Evolutionary conservation across 129 eudicot genomes (phyloP), one percentile per base, ranked within the genome.

Genomic region (Sambucus nigra): DNA sequence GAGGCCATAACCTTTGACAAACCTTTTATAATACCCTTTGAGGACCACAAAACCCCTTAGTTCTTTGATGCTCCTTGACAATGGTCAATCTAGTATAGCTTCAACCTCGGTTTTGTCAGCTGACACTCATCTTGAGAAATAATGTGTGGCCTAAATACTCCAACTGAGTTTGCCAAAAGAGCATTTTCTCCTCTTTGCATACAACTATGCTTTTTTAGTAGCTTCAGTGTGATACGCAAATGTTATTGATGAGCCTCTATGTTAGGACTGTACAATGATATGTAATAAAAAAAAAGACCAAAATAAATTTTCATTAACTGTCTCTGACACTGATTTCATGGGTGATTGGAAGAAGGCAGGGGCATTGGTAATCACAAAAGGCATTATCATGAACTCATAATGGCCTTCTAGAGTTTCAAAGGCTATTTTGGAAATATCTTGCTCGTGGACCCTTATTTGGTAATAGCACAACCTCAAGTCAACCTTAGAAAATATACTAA

Each of bases 221-320:
- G 10, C 26, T 20, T 15, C 2, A 47, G 14, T 19, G 7, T 14
- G 4, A 2, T 5, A 12, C 20, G 0, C 7, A 47, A 0, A 14
- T 20, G 52, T 20, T 47, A 2, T 1, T 18, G 1, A 9, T 47
- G 27, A 0, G 2, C 12, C 3, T 20, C 52, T 4, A 19, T 0
- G 26, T 4, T 20, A 1, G 8, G 10, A 14, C 35, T 40, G 24
- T 57, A 57, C 0, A 57, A 21, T 35, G 41, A n/a, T 1, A 57
- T 40, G n/a, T 41, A 32, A 25, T 57, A 51, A 41, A 57, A 57
- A 24, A 57, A 40, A 31, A 31, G 38, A 11, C 38, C 38, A 0
- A 11, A 31, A 31, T 11, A 31, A 6, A 31, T 19, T 19, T 19
- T 19, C 13, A 19, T 19, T 3, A 47, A 47, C 10, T 21, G 4